phyloP scores from a whole-genome alignment of 2,329 filamentous ascomycete genomes.

The Pseudocercospora pini-densiflorae region DNA sequence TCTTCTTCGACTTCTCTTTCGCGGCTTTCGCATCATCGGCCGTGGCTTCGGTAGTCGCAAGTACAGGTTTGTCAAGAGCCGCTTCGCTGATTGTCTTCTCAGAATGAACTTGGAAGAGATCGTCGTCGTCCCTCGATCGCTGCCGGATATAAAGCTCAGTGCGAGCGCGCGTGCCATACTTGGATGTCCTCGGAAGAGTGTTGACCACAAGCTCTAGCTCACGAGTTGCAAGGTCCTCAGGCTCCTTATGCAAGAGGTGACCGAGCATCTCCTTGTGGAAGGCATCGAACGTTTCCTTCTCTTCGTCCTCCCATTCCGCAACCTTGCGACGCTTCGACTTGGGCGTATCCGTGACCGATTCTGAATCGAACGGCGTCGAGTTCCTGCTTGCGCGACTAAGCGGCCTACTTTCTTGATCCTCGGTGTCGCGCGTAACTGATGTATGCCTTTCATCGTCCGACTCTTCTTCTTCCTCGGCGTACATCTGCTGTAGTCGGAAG shows the following conservation, averaged over 20 bases:
- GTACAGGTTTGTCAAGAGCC: slow-evolving; percentile 32
- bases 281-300: slow-evolving; percentile 54
- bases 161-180: slow-evolving; percentile 75
- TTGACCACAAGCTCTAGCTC: slow-evolving; percentile 61
- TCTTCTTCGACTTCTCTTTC: slow-evolving; percentile 58
- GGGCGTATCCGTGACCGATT: slow-evolving; percentile 48
- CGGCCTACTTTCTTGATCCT: slow-evolving; percentile 81
- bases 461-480: slow-evolving; percentile 76
- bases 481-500: slow-evolving; percentile 73
- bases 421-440: slow-evolving; percentile 74
- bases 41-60: slow-evolving; percentile 26
- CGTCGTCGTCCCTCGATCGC: slow-evolving; percentile 82
- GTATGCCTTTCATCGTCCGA: slow-evolving; percentile 76
- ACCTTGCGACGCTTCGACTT: slow-evolving; percentile 53
- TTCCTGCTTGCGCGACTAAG: slow-evolving; percentile 69
- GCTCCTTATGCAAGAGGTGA: slow-evolving; percentile 61
- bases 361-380: slow-evolving; percentile 58
- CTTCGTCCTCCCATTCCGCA: slow-evolving; percentile 53
- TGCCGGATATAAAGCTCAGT: slow-evolving; percentile 74
- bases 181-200: slow-evolving; percentile 60
- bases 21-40: slow-evolving; percentile 41
- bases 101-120: slow-evolving; percentile 70
- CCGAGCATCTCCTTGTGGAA: slow-evolving; percentile 53
- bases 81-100: slow-evolving; percentile 52
- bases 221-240: slow-evolving; percentile 70